Conservation (phyloP, 352 stramenopile genomes). For the Pythium aquatile region DNA sequence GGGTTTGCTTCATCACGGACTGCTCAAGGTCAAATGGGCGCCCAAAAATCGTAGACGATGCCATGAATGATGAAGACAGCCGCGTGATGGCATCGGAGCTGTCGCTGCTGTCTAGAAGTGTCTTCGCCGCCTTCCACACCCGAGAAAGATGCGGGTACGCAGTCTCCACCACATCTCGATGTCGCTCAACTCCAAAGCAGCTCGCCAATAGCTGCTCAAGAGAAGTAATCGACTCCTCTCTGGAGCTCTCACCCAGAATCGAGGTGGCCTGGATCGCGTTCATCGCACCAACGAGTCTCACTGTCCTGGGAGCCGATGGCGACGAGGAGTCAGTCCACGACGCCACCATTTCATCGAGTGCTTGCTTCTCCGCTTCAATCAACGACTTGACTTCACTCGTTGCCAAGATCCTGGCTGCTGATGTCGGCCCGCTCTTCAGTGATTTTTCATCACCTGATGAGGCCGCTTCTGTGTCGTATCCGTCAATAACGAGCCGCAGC, state of each 20-base stretch:
- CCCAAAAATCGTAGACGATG: not conserved
- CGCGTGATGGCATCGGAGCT: not conserved
- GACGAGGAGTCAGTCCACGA: conserved; percentile 9
- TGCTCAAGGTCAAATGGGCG: conserved; percentile 23
- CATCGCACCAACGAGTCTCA: conserved; percentile 1
- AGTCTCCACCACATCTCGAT: conserved; percentile 1
- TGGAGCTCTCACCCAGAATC: not conserved
- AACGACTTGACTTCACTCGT: conserved; percentile 6
- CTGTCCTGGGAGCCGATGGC: not conserved
- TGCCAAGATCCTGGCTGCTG: not conserved
- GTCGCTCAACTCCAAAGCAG: not conserved
- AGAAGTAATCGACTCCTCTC: not conserved
- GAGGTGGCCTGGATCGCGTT: conserved; percentile 3
- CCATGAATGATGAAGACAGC: not conserved
- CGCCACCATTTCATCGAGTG: conserved; percentile 10
- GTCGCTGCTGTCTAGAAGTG: not conserved
- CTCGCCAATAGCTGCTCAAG: not conserved
- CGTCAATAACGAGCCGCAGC: not conserved
- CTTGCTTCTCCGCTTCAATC: conserved; percentile 11
- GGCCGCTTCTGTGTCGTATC: not conserved
- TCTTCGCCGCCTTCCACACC: not conserved
- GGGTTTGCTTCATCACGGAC: conserved; percentile 22
- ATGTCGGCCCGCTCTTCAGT: not conserved
- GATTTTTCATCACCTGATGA: not conserved
- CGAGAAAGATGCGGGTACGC: conserved; percentile 16